Evolutionary conservation across 2,329 filamentous ascomycete genomes (phyloP).

Genomic region (Beauveria caledonica): DNA sequence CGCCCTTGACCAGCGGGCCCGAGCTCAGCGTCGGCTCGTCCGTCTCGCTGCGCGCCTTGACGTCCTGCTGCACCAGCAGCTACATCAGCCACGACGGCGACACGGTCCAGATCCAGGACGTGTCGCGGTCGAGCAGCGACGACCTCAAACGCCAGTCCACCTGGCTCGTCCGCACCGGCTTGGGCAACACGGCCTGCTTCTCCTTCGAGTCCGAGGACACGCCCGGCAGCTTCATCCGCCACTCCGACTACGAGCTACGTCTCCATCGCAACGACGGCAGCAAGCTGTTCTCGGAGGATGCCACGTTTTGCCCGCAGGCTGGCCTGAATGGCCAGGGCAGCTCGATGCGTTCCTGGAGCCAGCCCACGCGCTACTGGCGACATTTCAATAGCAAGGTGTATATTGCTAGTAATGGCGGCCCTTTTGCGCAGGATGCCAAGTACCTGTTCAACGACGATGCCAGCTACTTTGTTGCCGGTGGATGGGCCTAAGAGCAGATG

Average conservation of each 20-base stretch:
- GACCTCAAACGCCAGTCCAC: constrained; percentile 43
- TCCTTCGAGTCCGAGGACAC: constrained; percentile 54
- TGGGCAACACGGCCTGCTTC: constrained; percentile 47
- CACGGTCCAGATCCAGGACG: constrained; percentile 44
- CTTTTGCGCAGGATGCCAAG: constrained; percentile 17
- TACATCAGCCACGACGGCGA: constrained; percentile 46
- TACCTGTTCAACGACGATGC: neutral
- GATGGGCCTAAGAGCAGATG: neutral
- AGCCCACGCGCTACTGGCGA: constrained; percentile 50
- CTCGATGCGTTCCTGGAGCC: constrained; percentile 50
- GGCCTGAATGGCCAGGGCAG: constrained; percentile 42
- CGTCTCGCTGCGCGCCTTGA: constrained; percentile 48
- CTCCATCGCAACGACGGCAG: constrained; percentile 43
- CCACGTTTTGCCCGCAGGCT: constrained; percentile 51
- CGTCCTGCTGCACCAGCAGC: constrained; percentile 41
- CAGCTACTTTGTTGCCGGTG: neutral
- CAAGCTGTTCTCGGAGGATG: constrained; percentile 51
- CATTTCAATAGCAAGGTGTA: constrained; percentile 33
- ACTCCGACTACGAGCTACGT: constrained; percentile 43
- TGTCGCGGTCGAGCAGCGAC: constrained; percentile 41
- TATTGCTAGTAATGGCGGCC: constrained; percentile 36
- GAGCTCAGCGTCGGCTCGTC: constrained; percentile 40
- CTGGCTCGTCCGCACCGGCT: constrained; percentile 46
- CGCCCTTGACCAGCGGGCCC: constrained; percentile 38
- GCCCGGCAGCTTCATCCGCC: constrained; percentile 50